Conservation (phyloP, 2,329 filamentous ascomycete species). For the Calonectria henricotiae region DNA sequence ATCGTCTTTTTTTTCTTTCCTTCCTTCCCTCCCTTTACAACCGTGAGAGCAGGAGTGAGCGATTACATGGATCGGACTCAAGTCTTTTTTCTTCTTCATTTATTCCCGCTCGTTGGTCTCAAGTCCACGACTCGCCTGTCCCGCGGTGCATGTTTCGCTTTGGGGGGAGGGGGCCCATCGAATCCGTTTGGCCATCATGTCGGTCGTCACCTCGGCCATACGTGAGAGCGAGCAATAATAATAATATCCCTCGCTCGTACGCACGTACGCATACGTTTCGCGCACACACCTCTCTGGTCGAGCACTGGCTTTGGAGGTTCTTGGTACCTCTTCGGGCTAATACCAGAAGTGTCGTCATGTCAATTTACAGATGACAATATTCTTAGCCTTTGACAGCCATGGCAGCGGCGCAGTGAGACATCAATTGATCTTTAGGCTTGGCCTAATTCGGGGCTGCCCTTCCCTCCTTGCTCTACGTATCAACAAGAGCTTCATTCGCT, state of each 20-base stretch:
- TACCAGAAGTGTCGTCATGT: neutral
- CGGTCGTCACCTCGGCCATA: conserved; percentile 31
- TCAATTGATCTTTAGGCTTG: conserved; percentile 18
- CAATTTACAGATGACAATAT: conserved; percentile 9
- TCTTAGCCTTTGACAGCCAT: conserved; percentile 1
- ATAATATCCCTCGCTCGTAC: conserved; percentile 37
- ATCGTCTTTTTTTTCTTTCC: conserved; percentile 3
- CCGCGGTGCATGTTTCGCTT: conserved; percentile 32
- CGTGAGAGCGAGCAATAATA: conserved; percentile 25
- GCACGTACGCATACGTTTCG: conserved; percentile 16
- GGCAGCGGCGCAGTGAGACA: conserved; percentile 8
- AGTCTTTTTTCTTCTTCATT: neutral
- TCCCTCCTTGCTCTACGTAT: conserved; percentile 1
- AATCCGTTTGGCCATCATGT: conserved; percentile 30
- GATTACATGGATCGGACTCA: conserved; percentile 31
- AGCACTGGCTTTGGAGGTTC: conserved; percentile 10
- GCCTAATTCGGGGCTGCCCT: conserved; percentile 2
- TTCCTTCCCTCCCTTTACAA: neutral
- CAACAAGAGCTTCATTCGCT: conserved; percentile 20
- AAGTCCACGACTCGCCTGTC: conserved; percentile 19
- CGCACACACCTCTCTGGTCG: conserved; percentile 1
- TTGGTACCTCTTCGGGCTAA: conserved; percentile 11
- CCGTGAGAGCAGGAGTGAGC: conserved; percentile 23
- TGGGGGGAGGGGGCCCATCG: conserved; percentile 24
- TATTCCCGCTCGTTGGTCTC: conserved; percentile 16